Evolutionary conservation across 73 alveolate genomes (phyloP).

Genomic region (Paramecium sonneborni): DNA sequence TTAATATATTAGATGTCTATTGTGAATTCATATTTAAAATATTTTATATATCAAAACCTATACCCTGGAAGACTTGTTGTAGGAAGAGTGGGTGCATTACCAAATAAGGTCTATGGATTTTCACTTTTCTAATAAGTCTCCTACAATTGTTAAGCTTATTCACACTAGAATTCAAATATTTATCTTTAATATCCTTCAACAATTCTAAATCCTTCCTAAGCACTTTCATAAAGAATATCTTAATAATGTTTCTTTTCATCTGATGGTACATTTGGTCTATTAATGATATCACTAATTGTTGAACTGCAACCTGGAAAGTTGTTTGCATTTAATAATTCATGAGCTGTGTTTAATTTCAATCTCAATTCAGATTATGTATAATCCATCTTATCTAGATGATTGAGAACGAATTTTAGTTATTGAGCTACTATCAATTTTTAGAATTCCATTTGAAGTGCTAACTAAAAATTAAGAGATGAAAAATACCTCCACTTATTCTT

Average conservation of each 20-base stretch:
- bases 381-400: slow-evolving; percentile 50
- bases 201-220: slow-evolving; percentile 39
- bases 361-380: neutral
- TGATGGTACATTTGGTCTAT: slow-evolving; percentile 46
- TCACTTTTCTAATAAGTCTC: slow-evolving; percentile 45
- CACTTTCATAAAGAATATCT: slow-evolving; percentile 40
- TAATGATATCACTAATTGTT: slow-evolving; percentile 6
- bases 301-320: slow-evolving; percentile 44
- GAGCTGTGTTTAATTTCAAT: slow-evolving; percentile 24
- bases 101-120: slow-evolving; percentile 16
- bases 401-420: neutral
- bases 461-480: neutral
- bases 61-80: slow-evolving; percentile 25
- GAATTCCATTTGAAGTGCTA: slow-evolving; percentile 49
- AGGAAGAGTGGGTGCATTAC: slow-evolving; percentile 56
- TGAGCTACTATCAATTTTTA: slow-evolving; percentile 39
- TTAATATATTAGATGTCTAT: neutral
- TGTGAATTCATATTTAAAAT: neutral
- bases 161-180: slow-evolving; percentile 54
- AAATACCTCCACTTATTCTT: slow-evolving; percentile 44
- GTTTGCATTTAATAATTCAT: slow-evolving; percentile 40
- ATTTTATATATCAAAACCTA: neutral
- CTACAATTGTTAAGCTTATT: neutral
- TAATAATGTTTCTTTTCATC: slow-evolving; percentile 47
- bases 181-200: slow-evolving; percentile 54